phyloP scores from a whole-genome alignment of 768 basidiomycete species.

The Tricholoma furcatifolium region DNA sequence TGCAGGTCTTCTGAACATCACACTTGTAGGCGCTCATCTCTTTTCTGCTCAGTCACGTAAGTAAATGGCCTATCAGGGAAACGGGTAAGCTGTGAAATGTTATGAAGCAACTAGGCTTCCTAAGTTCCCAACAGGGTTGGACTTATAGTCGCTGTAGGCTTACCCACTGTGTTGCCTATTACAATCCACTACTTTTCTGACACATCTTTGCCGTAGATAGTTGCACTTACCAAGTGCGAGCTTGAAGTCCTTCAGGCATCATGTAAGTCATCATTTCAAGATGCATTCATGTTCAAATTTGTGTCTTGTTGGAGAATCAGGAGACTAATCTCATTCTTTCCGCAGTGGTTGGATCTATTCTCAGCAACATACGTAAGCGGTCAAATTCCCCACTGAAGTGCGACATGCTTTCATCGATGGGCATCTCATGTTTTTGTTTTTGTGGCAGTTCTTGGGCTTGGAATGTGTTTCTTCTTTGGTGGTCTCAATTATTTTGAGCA shows the following conservation, averaged over 20 bases:
- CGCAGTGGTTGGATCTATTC: slow-evolving; percentile 81
- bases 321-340: slow-evolving; percentile 13
- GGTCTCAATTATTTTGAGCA: slow-evolving; percentile 83
- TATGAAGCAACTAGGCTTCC: not conserved
- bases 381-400: not conserved
- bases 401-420: no score
- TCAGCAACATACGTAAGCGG: slow-evolving; percentile 75
- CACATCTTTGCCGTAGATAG: slow-evolving; percentile 33
- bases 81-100: slow-evolving; percentile 36
- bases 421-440: slow-evolving; percentile 1
- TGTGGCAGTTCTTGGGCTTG: slow-evolving; percentile 72
- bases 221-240: slow-evolving; percentile 54
- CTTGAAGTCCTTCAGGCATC: slow-evolving; percentile 79
- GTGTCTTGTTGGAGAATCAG: not conserved
- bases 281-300: no score
- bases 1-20: slow-evolving; percentile 84
- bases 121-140: slow-evolving; percentile 46
- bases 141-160: slow-evolving; percentile 74
- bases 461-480: slow-evolving; percentile 91
- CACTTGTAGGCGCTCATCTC: slow-evolving; percentile 49
- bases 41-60: not conserved
- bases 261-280: slow-evolving; percentile 43
- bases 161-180: not conserved
- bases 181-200: not conserved
- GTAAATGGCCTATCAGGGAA: slow-evolving; percentile 34